A percentile compares a stretch with the other conserved stretches of the same genome.
These are phyloP conservation scores for Cryphonectria naterciae DNA, from an alignment of 2,329 filamentous ascomycete species.

Conservation along the genomic window DNA sequence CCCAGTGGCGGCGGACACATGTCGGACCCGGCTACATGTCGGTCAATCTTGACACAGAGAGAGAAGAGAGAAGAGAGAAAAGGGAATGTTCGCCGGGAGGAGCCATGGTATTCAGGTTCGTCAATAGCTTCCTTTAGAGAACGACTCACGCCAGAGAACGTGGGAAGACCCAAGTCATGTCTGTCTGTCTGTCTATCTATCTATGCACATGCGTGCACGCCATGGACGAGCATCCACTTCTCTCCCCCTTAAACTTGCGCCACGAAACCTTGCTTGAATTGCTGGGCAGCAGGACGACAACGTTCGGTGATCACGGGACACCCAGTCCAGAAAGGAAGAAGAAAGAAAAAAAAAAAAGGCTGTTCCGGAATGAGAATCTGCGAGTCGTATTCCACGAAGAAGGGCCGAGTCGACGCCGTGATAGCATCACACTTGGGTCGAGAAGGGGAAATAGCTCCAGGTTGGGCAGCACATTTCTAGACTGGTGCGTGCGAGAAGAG, in stretches of 20 bases:
- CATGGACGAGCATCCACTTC: neutral
- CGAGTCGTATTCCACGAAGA: conserved; percentile 1
- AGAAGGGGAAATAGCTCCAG: neutral
- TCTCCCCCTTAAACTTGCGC: neutral
- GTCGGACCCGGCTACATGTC: conserved; percentile 9
- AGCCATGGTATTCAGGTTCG: neutral
- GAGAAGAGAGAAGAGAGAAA: neutral
- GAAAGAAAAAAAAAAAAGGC: neutral
- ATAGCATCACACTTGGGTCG: neutral
- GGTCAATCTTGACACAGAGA: neutral
- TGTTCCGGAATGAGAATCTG: conserved; percentile 16
- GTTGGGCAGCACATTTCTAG: neutral
- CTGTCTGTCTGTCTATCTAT: neutral
- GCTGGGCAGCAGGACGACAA: neutral
- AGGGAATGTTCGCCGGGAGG: neutral
- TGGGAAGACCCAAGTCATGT: neutral
- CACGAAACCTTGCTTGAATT: neutral
- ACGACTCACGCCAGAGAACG: neutral
- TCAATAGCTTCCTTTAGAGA: neutral
- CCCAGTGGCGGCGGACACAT: neutral
- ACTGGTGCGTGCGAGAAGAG: neutral
- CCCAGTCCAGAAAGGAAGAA: neutral
- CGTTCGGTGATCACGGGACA: neutral
- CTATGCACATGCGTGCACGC: neutral
- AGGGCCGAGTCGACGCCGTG: conserved; percentile 13